Evolutionary conservation across 305 asterid genomes (phyloP).

Genomic region (Solanum hybrid): DNA sequence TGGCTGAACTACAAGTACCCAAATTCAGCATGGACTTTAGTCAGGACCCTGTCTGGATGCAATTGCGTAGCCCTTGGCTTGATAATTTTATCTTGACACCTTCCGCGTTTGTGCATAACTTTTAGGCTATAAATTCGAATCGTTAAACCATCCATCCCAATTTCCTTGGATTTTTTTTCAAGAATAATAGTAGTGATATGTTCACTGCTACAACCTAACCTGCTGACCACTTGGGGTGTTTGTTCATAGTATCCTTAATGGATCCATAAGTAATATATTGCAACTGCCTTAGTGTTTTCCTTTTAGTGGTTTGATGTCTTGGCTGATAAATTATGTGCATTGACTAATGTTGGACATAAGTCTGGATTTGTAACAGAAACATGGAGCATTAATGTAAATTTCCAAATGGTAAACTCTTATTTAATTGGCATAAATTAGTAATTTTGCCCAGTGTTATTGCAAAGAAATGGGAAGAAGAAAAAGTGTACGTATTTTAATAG

Average conservation of each 20-base stretch:
- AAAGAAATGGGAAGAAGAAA: background rate
- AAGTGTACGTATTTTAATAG: background rate
- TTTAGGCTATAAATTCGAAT: background rate
- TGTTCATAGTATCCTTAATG: background rate
- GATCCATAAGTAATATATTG: background rate
- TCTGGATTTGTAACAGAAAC: background rate
- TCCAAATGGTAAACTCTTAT: background rate
- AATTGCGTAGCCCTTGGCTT: conserved; percentile 56
- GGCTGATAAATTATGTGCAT: background rate
- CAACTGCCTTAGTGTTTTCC: background rate
- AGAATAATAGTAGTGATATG: background rate
- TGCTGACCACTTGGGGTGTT: background rate
- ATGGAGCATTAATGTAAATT: background rate
- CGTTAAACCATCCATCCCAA: background rate
- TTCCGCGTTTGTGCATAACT: conserved; percentile 14
- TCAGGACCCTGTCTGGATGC: conserved; percentile 52
- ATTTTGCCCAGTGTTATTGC: background rate
- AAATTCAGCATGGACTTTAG: conserved; percentile 40
- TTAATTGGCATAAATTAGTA: too few relatives aligned
- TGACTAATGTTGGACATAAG: background rate
- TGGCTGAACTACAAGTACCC: conserved; percentile 42
- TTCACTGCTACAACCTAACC: background rate
- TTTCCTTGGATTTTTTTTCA: background rate
- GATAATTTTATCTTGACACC: conserved; percentile 24
- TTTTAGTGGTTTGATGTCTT: background rate